These are phyloP conservation scores for Capsicum pubescens DNA, from an alignment of 257 asterid species.

Conservation along the genomic window DNA sequence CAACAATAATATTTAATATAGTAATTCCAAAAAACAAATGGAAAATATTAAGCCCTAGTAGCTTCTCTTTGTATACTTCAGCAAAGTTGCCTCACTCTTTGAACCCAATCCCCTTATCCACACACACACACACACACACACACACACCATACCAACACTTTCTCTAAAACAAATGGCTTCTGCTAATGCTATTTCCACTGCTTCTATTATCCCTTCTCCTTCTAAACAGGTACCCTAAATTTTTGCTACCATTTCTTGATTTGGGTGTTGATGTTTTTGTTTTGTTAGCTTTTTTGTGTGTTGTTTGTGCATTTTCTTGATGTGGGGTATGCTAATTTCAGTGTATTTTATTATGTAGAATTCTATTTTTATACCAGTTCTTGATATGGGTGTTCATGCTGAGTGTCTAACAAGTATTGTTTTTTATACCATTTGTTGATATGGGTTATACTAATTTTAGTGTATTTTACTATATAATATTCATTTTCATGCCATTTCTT, in stretches of 20 bases:
- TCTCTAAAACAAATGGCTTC: conserved; percentile 67
- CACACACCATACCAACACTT: too few relatives aligned
- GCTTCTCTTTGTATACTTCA: conserved; percentile 3
- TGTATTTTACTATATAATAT: too few relatives aligned
- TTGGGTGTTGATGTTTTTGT: not conserved
- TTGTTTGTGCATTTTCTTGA: not conserved
- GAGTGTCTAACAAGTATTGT: too few relatives aligned
- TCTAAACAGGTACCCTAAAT: conserved; percentile 56
- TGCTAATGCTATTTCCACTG: conserved; percentile 78
- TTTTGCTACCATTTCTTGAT: not conserved
- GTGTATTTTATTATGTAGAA: not conserved
- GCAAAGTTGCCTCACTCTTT: not conserved
- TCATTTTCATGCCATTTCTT: too few relatives aligned
- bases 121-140: conserved; percentile 12
- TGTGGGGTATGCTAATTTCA: not conserved
- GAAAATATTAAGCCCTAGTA: conserved; percentile 50
- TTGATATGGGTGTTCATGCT: too few relatives aligned
- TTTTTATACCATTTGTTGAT: too few relatives aligned
- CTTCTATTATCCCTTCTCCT: conserved; percentile 70
- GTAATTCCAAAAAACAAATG: not conserved
- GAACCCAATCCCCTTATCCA: conserved; percentile 46
- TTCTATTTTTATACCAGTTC: too few relatives aligned
- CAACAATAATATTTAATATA: not conserved
- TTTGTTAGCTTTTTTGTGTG: not conserved
- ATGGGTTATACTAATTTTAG: too few relatives aligned